phyloP scores from a whole-genome alignment of 1,139 yeast species.

The Geotrichum aggregatum region DNA sequence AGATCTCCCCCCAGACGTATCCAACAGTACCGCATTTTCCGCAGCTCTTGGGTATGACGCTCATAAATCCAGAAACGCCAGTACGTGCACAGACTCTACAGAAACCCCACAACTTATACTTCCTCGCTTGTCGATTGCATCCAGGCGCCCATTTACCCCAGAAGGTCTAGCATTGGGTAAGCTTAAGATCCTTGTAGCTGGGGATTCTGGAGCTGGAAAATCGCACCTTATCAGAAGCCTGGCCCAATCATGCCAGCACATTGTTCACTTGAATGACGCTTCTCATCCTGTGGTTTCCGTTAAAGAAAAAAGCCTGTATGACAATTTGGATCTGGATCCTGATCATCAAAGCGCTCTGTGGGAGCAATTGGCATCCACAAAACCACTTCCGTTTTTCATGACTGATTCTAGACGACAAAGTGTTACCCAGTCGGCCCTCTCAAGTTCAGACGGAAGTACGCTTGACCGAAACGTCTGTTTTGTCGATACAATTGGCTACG shows the following conservation, averaged over 20 bases:
- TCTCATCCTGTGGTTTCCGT: background rate
- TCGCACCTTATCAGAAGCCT: slow-evolving; percentile 31
- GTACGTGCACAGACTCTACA: background rate
- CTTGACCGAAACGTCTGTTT: slow-evolving; percentile 32
- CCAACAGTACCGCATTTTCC: slow-evolving; percentile 1
- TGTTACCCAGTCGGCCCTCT: slow-evolving; percentile 24
- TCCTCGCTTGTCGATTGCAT: background rate
- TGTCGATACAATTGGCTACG: slow-evolving; percentile 31
- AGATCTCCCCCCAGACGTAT: background rate
- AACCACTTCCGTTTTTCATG: background rate
- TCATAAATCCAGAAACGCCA: background rate
- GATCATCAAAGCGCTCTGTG: slow-evolving; percentile 3
- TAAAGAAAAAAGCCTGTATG: background rate
- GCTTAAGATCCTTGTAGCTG: slow-evolving; percentile 14
- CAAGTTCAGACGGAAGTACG: slow-evolving; percentile 25
- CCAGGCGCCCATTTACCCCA: background rate
- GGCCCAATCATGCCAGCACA: slow-evolving; percentile 26
- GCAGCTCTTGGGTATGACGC: background rate
- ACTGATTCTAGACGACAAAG: slow-evolving; percentile 23
- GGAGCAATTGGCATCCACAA: slow-evolving; percentile 12
- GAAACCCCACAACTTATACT: background rate
- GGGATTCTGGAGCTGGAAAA: slow-evolving; percentile 31
- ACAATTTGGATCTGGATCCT: background rate
- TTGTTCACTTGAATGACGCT: slow-evolving; percentile 32
- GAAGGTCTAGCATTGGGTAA: slow-evolving; percentile 15